A percentile compares a stretch with the other conserved stretches of the same genome.
These are phyloP conservation scores for Camellia oleifera DNA, from an alignment of 179 eudicot species.

Conservation along the genomic window DNA sequence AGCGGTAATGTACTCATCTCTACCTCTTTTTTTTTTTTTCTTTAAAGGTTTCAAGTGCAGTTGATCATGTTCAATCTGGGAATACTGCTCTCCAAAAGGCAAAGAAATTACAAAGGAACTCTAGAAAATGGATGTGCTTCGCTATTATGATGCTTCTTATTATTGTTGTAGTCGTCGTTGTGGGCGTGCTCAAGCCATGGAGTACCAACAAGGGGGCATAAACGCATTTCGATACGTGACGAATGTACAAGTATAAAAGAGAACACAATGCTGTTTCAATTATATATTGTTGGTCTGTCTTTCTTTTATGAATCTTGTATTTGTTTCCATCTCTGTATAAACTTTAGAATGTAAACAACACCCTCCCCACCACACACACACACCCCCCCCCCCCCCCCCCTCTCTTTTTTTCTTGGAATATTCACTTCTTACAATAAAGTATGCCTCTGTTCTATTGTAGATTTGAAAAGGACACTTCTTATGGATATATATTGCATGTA, in stretches of 20 bases:
- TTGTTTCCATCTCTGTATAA: background rate
- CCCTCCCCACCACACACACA: no score
- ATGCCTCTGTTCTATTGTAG: background rate
- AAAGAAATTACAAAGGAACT: slow-evolving; percentile 73
- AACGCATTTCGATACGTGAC: slow-evolving; percentile 8
- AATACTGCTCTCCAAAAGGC: slow-evolving; percentile 77
- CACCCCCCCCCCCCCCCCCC: no score
- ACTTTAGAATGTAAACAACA: background rate
- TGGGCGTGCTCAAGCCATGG: slow-evolving; percentile 94
- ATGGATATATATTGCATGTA: background rate
- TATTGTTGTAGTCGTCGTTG: slow-evolving; percentile 53
- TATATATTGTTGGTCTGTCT: background rate
- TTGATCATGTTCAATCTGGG: slow-evolving; percentile 88
- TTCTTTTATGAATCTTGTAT: background rate
- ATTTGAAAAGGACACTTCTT: background rate
- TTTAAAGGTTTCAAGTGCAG: slow-evolving; percentile 77
- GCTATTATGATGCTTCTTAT: slow-evolving; percentile 76
- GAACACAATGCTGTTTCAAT: background rate
- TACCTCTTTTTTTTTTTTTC: background rate
- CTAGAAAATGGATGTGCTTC: slow-evolving; percentile 93
- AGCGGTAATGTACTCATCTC: background rate
- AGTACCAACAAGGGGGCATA: slow-evolving; percentile 57
- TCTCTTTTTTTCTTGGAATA: background rate
- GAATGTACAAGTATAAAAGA: background rate
- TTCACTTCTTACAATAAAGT: background rate